These are phyloP conservation scores for Dendrobium officinale DNA, from an alignment of 106 monocot species.

Conservation along the genomic window DNA sequence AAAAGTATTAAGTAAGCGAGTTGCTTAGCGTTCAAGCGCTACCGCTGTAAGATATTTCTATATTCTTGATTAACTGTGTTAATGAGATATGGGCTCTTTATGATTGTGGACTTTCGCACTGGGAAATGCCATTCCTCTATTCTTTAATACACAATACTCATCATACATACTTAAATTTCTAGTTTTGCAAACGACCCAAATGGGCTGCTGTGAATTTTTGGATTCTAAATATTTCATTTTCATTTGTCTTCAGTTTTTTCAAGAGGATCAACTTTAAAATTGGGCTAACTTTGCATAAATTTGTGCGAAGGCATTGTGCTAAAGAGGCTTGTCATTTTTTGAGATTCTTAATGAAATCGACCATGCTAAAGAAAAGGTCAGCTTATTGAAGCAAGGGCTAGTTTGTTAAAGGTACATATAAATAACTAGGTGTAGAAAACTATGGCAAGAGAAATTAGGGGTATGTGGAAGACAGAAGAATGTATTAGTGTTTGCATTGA, in stretches of 20 bases:
- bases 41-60: not conserved
- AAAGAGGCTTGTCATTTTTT: not conserved
- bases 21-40: not conserved
- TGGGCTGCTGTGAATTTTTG: not conserved
- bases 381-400: not conserved
- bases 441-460: not conserved
- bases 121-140: not conserved
- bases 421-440: not conserved
- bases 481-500: not conserved
- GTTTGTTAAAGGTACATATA: not conserved
- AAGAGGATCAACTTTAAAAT: no score
- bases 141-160: not conserved
- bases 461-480: not conserved
- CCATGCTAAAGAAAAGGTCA: not conserved
- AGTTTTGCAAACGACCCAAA: not conserved
- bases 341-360: not conserved
- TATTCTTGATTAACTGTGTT: not conserved
- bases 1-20: no score
- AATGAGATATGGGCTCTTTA: not conserved
- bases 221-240: not conserved
- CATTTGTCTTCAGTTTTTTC: not conserved
- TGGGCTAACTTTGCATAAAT: no score
- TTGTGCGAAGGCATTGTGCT: not conserved
- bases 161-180: not conserved
- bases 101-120: not conserved